Evolutionary conservation across 2,329 filamentous ascomycete genomes (phyloP), one percentile per base, ranked within the genome.

Genomic region (Alternaria burnsii): DNA sequence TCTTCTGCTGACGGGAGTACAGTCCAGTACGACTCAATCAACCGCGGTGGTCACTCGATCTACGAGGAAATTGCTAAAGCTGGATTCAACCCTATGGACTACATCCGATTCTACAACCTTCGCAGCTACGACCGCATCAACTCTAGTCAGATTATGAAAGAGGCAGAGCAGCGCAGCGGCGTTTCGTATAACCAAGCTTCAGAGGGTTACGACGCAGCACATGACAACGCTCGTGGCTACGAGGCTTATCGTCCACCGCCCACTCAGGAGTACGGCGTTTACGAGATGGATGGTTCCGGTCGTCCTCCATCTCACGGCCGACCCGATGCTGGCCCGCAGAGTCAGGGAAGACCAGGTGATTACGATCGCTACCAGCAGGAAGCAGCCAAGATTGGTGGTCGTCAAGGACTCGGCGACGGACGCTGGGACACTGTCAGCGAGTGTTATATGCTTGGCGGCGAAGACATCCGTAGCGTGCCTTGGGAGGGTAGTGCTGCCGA

Each of bases 111-210:
- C 81, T 95, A 93, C 82, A 95, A 96, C 76, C 84, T 96, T 32
- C 86, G 92, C 58, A 94, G 88, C 78, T 95, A 92, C 75, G 92
- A 95, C 75, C 88, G 92, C 44, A 91, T 96, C 82, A 94, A 94
- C 78, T 86, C 83, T 20, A 88, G 88, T 16, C 79, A 79, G 1
- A 83, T 87, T 7, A 88, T 92, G 86, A 76, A 80, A 18, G 80
- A 83, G 5, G 87, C 84, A 1, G 89, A 93, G 71, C 72, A 85
- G 40, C 80, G 84, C 38, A 87, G 87, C 52, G 90, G 91, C 18
- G 87, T 93, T 3, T 80, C 81, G 5, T 93, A 93, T 71, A 87
- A 90, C 61, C 82, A 86, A 34, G 90, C 90, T 14, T 82, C 89
- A 46, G 84, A 84, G 61, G 86, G 89, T 58, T 86, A 87, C 65